These are phyloP conservation scores for Mrakia frigida DNA, from an alignment of 768 basidiomycete genomes.

Conservation along the genomic window DNA sequence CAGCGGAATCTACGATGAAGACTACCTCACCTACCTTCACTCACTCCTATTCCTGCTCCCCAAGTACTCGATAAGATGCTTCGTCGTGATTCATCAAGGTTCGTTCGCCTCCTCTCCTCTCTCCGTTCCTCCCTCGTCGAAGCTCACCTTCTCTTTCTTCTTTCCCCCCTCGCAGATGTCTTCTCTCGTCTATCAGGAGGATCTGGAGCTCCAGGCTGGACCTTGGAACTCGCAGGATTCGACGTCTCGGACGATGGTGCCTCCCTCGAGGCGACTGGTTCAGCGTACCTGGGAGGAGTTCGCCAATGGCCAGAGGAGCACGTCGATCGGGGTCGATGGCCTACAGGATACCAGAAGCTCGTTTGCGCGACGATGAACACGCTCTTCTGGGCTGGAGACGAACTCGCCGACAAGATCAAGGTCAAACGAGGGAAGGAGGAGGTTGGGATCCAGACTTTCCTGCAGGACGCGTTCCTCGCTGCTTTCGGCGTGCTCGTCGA, in stretches of 20 bases:
- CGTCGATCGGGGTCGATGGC: constrained; percentile 28
- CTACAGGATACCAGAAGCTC: constrained; percentile 72
- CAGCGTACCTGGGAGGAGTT: constrained; percentile 56
- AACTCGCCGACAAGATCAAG: constrained; percentile 70
- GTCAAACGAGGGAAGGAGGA: constrained; percentile 47
- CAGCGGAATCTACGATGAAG: constrained; percentile 76
- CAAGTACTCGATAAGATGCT: constrained; percentile 51
- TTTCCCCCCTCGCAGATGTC: constrained; percentile 30
- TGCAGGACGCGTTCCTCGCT: constrained; percentile 74
- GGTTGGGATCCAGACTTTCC: constrained; percentile 68
- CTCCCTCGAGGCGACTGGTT: constrained; percentile 71
- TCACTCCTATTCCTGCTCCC: constrained; percentile 63
- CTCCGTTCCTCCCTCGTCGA: not conserved
- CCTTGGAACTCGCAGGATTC: constrained; percentile 77
- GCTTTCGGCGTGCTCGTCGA: constrained; percentile 67
- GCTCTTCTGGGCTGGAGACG: constrained; percentile 86
- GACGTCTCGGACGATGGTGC: constrained; percentile 54
- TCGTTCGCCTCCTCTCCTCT: not conserved
- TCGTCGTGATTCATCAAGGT: constrained; percentile 31
- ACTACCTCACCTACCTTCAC: constrained; percentile 75
- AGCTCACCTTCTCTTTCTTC: not conserved
- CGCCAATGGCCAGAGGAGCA: constrained; percentile 15
- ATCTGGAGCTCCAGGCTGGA: constrained; percentile 96
- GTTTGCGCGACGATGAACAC: constrained; percentile 86
- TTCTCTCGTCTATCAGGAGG: constrained; percentile 88